phyloP scores from a whole-genome alignment of 1,284 basidiomycete species.

The Ustilago hordei region DNA sequence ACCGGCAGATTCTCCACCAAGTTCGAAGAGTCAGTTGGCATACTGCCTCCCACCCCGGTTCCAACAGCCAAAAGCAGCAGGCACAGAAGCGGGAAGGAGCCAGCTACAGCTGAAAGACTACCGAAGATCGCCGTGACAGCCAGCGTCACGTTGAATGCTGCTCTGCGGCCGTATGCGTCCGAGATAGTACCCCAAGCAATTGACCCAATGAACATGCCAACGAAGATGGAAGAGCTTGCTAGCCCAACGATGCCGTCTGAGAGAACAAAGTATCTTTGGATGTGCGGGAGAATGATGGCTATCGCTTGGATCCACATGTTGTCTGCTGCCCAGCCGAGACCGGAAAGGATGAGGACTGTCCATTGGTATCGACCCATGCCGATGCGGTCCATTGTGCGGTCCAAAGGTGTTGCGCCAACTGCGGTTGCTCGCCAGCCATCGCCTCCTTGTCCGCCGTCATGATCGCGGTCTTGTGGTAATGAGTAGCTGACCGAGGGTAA shows the following conservation, averaged over 20 bases:
- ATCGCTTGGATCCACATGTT: slow-evolving; percentile 71
- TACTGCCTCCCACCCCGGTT: slow-evolving; percentile 82
- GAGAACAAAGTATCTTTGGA: slow-evolving; percentile 78
- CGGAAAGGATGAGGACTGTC: slow-evolving; percentile 59
- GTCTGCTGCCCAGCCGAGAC: slow-evolving; percentile 65
- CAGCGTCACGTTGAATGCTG: slow-evolving; percentile 92
- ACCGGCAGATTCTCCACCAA: slow-evolving; percentile 93
- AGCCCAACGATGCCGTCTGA: slow-evolving; percentile 80
- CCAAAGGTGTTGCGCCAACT: slow-evolving; percentile 47
- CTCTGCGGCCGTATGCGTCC: slow-evolving; percentile 77
- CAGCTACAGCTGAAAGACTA: slow-evolving; percentile 80
- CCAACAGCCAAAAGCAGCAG: slow-evolving; percentile 86
- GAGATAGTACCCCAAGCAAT: slow-evolving; percentile 71
- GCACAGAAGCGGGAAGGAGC: slow-evolving; percentile 81
- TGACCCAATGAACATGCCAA: slow-evolving; percentile 96
- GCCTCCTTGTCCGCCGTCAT: neutral
- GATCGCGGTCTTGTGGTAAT: neutral
- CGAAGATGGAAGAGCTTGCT: slow-evolving; percentile 83
- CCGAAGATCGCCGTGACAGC: slow-evolving; percentile 91
- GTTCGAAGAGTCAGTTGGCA: slow-evolving; percentile 96
- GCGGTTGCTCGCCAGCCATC: slow-evolving; percentile 51
- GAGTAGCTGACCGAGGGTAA: slow-evolving; percentile 33
- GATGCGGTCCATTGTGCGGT: slow-evolving; percentile 83
- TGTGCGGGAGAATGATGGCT: slow-evolving; percentile 90
- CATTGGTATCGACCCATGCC: slow-evolving; percentile 79